Base-by-base conservation (phyloP, 805 yeast species). In the Barnettozyma californica region DNA sequence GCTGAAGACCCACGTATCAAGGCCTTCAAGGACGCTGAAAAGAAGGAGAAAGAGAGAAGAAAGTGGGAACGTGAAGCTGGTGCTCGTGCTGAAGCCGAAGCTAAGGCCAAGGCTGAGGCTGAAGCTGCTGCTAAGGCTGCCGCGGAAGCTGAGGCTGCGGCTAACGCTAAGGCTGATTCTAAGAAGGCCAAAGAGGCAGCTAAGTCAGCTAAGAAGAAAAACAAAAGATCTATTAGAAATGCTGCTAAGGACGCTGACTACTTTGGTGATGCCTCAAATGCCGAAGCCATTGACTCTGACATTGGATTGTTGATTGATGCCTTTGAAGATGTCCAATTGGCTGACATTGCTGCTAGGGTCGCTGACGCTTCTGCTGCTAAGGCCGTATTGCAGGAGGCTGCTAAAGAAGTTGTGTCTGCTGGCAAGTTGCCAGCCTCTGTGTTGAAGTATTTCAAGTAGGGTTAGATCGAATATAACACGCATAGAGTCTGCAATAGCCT, bases 31-130 rank as follows among this genome's bases (percentile, higher is more conserved):
- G 96, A 92, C 58, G 87, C 81, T 45, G 98, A 91, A 70, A 88
- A 87, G 81, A 84, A 84, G 68, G 98, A 87, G 68, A 92, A 92
- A 78, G 99, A 87, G 66, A 82, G 81, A 69, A 81, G 77, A 77
- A 94, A 92, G 73, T 92, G 98, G 98, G 98, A 94, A 70, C 87
- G 84, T 69, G 98, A 91, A 70, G 96, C 98, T 47, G 98, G 97
- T 60, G 82, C 95, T 29, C 87, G 98, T 77, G 84, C 89, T 67
- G 98, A 95, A 56, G 97, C 96, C 53, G 99, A 89, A 65, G 95
- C 92, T 44, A 84, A 86, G 67, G 82, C 81, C 50, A 84, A 84
- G 71, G 84, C 83, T 66, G 97, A 87, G 60, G 95, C 86, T 46
- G 98, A 87, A 62, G 97, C 88, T 63, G 87, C 86, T 57, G 87